Evolutionary conservation across 192 early-diverging fungal species (phyloP).

Genomic region (Rhizoclosmatium sp.): DNA sequence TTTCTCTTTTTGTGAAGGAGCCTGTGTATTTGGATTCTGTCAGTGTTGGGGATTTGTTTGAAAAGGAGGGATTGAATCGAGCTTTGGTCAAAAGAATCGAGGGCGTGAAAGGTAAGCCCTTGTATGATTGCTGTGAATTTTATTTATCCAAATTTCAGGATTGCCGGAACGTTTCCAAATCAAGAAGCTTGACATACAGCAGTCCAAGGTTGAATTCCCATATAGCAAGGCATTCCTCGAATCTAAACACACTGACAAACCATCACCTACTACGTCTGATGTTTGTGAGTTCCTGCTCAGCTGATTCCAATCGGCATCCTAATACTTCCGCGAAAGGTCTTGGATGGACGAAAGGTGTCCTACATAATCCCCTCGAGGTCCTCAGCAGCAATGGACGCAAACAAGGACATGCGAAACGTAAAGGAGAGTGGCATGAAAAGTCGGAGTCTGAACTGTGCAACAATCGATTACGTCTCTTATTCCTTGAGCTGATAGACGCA

Average conservation of each 20-base stretch:
- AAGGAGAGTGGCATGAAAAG: slow-evolving; percentile 22
- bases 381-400: slow-evolving; percentile 21
- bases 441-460: slow-evolving; percentile 15
- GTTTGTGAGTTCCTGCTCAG: not conserved
- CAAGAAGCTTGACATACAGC: not conserved
- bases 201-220: not conserved
- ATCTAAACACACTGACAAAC: not conserved
- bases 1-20: slow-evolving; percentile 61
- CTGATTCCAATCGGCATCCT: not conserved
- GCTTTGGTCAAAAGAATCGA: slow-evolving; percentile 69
- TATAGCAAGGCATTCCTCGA: slow-evolving; percentile 9
- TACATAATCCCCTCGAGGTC: not conserved
- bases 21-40: slow-evolving; percentile 77
- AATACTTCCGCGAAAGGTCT: slow-evolving; percentile 1
- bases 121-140: not conserved
- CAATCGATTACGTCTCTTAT: not conserved
- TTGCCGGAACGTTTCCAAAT: not conserved
- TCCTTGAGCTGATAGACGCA: slow-evolving; percentile 14
- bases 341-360: slow-evolving; percentile 10
- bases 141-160: slow-evolving; percentile 2
- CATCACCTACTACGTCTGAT: not conserved
- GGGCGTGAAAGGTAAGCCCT: slow-evolving; percentile 37
- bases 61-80: slow-evolving; percentile 63
- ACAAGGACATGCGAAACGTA: slow-evolving; percentile 25
- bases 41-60: slow-evolving; percentile 74